A percentile compares a stretch with the other conserved stretches of the same genome.
phyloP scores from a whole-genome alignment of 305 asterid genomes.

The Fraxinus sp. region DNA sequence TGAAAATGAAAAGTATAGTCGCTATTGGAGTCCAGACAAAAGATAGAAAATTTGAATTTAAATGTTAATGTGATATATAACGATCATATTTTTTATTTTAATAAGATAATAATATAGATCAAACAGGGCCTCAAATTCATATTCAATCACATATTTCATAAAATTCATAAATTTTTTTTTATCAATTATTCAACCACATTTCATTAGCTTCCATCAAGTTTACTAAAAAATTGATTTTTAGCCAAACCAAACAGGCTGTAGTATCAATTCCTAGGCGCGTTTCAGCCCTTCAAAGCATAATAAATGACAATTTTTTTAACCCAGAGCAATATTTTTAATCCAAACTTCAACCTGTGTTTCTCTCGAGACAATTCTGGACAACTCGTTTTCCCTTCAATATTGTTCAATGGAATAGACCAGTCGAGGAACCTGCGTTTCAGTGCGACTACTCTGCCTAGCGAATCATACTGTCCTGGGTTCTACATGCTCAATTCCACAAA shows the following conservation, averaged over 20 bases:
- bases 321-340: neutral
- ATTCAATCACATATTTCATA: too few species aligned
- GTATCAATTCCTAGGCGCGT: neutral
- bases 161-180: too few species aligned
- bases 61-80: too few species aligned
- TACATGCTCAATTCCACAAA: neutral
- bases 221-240: neutral
- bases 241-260: neutral
- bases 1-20: too few species aligned
- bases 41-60: too few species aligned
- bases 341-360: constrained; percentile 1
- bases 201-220: neutral
- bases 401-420: neutral
- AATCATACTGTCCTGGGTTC: neutral
- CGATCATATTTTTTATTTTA: too few species aligned
- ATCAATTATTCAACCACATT: too few species aligned
- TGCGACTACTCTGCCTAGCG: neutral
- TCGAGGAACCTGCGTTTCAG: neutral
- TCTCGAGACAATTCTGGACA: neutral
- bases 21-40: too few species aligned
- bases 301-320: neutral
- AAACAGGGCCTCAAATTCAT: too few species aligned
- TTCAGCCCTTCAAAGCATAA: neutral
- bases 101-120: too few species aligned
- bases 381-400: constrained; percentile 30